A percentile compares a stretch with the other conserved stretches of the same genome.
Conservation (phyloP, 2,329 filamentous ascomycete genomes). For the Dactylellina leptospora region DNA sequence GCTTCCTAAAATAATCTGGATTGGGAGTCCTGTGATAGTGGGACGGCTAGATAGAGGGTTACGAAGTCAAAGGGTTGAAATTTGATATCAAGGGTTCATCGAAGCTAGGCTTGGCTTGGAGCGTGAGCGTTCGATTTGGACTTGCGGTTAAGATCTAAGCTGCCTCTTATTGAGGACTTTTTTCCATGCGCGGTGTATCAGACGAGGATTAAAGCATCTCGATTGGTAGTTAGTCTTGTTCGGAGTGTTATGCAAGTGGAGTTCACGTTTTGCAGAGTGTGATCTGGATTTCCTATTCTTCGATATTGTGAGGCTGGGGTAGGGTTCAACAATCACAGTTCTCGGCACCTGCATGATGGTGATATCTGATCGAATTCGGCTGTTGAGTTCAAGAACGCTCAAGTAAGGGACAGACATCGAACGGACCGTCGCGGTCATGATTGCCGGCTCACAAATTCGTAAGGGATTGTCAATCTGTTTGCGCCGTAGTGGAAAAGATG, state of each 20-base stretch:
- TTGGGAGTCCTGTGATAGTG: no score
- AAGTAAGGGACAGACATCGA: no score
- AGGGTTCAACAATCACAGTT: constrained; percentile 8
- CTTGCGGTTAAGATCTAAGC: not conserved
- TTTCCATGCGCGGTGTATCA: no score
- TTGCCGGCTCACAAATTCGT: no score
- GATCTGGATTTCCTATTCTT: not conserved
- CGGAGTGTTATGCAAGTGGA: constrained; percentile 14
- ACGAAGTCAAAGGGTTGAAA: no score
- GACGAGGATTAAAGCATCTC: no score
- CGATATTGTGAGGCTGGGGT: constrained; percentile 10
- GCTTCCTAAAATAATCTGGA: constrained; percentile 42
- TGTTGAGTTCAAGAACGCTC: no score
- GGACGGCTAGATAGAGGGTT: no score
- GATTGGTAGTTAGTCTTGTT: not conserved
- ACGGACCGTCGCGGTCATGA: not conserved
- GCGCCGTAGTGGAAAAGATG: no score
- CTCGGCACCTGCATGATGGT: constrained; percentile 20
- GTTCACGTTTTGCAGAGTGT: constrained; percentile 5
- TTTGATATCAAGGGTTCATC: constrained; percentile 1
- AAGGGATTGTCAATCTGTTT: no score
- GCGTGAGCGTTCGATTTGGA: no score
- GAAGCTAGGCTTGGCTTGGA: not conserved
- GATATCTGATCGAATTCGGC: not conserved
- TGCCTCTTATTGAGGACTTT: no score